Evolutionary conservation across 2,329 filamentous ascomycete species (phyloP).

Genomic region (Diplodia mutila): DNA sequence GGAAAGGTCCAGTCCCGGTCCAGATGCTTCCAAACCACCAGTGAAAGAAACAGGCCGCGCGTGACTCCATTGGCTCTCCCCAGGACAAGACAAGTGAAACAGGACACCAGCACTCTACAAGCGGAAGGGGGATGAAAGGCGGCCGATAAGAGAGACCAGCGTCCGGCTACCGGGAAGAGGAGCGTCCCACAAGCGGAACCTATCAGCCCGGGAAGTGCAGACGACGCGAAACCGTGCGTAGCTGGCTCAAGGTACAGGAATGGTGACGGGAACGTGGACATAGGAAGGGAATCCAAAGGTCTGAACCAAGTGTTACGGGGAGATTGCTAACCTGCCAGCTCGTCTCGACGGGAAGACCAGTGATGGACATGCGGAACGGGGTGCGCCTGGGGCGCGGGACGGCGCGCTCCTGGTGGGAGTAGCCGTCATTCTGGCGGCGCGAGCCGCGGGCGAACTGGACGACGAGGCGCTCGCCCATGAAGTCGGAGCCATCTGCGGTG

Average conservation of each 20-base stretch:
- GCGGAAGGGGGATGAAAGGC: slow-evolving; percentile 11
- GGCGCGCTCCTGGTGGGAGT: slow-evolving; percentile 65
- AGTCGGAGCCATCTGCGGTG: slow-evolving; percentile 83
- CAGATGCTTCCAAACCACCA: slow-evolving; percentile 24
- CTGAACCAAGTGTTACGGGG: slow-evolving; percentile 52
- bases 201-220: slow-evolving; percentile 19
- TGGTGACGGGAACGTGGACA: slow-evolving; percentile 24
- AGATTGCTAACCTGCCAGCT: slow-evolving; percentile 98
- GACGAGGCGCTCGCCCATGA: slow-evolving; percentile 96
- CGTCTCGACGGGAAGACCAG: slow-evolving; percentile 95
- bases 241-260: slow-evolving; percentile 24
- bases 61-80: slow-evolving; percentile 17
- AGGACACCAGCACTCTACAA: slow-evolving; percentile 13
- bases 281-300: slow-evolving; percentile 25
- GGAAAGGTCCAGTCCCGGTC: slow-evolving; percentile 24
- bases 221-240: slow-evolving; percentile 3
- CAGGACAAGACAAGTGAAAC: slow-evolving; percentile 22
- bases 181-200: slow-evolving; percentile 25
- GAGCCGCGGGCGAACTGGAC: slow-evolving; percentile 97
- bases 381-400: slow-evolving; percentile 88
- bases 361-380: slow-evolving; percentile 94
- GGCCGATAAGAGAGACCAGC: slow-evolving; percentile 15
- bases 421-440: slow-evolving; percentile 68
- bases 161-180: slow-evolving; percentile 24
- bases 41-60: slow-evolving; percentile 25